Percentiles rank a stretch among this genome's conserved stretches.
Evolutionary conservation across 345 rosid species (phyloP).

Genomic region (Rhodamnia argentea): DNA sequence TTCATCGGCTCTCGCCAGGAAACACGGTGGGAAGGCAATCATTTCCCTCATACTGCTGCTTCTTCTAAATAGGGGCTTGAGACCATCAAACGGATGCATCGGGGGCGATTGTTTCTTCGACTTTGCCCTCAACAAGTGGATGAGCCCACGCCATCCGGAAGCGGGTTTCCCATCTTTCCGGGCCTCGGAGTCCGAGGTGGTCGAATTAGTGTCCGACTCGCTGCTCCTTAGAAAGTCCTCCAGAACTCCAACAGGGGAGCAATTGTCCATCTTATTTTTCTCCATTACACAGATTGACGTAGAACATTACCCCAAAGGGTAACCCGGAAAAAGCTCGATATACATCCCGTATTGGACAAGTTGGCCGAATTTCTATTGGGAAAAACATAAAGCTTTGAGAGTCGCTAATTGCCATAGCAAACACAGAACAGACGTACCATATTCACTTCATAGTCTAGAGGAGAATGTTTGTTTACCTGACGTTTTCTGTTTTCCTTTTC

Average conservation of each 20-base stretch:
- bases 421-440: neutral
- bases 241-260: constrained; percentile 62
- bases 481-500: neutral
- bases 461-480: neutral
- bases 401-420: neutral
- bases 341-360: neutral
- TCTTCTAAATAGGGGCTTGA: constrained; percentile 28
- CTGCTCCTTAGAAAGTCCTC: constrained; percentile 78
- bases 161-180: constrained; percentile 16
- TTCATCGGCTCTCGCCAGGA: constrained; percentile 11
- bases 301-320: neutral
- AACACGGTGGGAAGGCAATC: constrained; percentile 18
- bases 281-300: constrained; percentile 19
- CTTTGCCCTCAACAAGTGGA: constrained; percentile 27
- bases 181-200: constrained; percentile 17
- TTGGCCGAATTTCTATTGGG: neutral
- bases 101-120: constrained; percentile 35
- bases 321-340: neutral
- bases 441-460: neutral
- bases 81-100: constrained; percentile 22
- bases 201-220: constrained; percentile 36
- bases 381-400: neutral
- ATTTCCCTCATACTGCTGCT: constrained; percentile 54
- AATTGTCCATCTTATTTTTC: constrained; percentile 28
- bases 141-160: constrained; percentile 31